Evolutionary conservation across 495 filamentous ascomycete genomes (phyloP).

Genomic region (Copromyces sp.): DNA sequence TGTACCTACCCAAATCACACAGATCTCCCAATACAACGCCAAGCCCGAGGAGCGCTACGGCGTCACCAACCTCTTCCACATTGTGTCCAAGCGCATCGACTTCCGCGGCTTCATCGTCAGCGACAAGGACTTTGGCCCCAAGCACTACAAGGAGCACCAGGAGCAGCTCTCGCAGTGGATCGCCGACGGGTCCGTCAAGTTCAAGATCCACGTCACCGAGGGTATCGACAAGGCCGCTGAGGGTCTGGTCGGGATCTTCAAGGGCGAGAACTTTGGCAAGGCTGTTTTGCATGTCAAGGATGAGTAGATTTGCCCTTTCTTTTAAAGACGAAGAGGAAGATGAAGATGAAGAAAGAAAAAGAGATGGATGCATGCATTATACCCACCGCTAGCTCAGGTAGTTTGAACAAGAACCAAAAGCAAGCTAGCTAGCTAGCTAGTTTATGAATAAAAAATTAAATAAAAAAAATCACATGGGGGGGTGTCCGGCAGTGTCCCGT

Average conservation of each 20-base stretch:
- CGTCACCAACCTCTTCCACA: conserved; percentile 51
- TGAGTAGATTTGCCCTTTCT: conserved; percentile 3
- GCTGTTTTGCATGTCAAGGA: conserved; percentile 63
- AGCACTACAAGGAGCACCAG: conserved; percentile 68
- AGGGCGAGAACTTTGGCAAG: conserved; percentile 90
- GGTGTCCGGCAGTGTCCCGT: too few relatives aligned
- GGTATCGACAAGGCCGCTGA: conserved; percentile 78
- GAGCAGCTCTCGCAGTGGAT: conserved; percentile 78
- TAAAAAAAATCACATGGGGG: background rate
- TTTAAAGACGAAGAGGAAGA: too few relatives aligned
- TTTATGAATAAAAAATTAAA: too few relatives aligned
- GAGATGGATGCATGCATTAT: background rate
- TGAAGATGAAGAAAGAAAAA: background rate
- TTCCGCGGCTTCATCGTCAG: conserved; percentile 70
- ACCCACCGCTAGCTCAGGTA: background rate
- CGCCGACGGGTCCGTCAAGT: conserved; percentile 68
- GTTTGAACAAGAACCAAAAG: too few relatives aligned
- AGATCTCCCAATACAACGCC: conserved; percentile 71
- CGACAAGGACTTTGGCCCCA: conserved; percentile 52
- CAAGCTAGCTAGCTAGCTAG: background rate
- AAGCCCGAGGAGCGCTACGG: conserved; percentile 49
- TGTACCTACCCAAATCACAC: conserved; percentile 22
- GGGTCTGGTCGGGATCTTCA: conserved; percentile 76
- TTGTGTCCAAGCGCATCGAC: conserved; percentile 38
- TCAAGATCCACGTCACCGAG: conserved; percentile 55